Evolutionary conservation across 2,329 filamentous ascomycete genomes (phyloP).

Genomic region (Lachnellula cervina): DNA sequence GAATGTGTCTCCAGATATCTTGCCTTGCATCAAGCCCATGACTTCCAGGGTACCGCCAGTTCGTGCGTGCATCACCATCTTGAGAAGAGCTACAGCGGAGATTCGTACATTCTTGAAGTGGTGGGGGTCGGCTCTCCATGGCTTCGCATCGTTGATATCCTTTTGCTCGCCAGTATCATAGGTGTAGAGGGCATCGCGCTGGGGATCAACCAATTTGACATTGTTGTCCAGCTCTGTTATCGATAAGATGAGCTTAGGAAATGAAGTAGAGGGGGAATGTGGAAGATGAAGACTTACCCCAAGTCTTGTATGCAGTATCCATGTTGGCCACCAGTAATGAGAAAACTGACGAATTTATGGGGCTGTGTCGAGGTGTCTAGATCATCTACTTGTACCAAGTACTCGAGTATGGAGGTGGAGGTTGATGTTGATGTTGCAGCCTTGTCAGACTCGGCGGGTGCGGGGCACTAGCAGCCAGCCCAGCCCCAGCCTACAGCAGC

Average conservation of each 20-base stretch:
- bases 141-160: slow-evolving; percentile 56
- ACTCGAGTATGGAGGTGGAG: background rate
- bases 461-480: background rate
- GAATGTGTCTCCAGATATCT: slow-evolving; percentile 77
- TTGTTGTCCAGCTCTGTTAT: slow-evolving; percentile 79
- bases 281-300: slow-evolving; percentile 43
- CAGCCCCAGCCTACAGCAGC: no score
- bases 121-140: slow-evolving; percentile 74
- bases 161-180: slow-evolving; percentile 70
- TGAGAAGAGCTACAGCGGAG: slow-evolving; percentile 87
- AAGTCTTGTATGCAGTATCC: slow-evolving; percentile 54
- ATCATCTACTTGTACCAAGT: background rate
- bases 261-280: slow-evolving; percentile 12
- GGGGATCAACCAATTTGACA: slow-evolving; percentile 75
- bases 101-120: slow-evolving; percentile 94
- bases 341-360: background rate
- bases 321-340: slow-evolving; percentile 32
- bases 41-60: slow-evolving; percentile 88
- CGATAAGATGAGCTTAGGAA: slow-evolving; percentile 24
- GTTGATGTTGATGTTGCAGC: slow-evolving; percentile 2
- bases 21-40: slow-evolving; percentile 98
- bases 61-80: slow-evolving; percentile 99
- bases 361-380: background rate
- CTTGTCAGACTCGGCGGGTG: background rate
- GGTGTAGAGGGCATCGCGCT: slow-evolving; percentile 85